These are phyloP conservation scores for Sporothrix euskadiensis DNA, from an alignment of 2,329 filamentous ascomycete genomes.

Conservation along the genomic window DNA sequence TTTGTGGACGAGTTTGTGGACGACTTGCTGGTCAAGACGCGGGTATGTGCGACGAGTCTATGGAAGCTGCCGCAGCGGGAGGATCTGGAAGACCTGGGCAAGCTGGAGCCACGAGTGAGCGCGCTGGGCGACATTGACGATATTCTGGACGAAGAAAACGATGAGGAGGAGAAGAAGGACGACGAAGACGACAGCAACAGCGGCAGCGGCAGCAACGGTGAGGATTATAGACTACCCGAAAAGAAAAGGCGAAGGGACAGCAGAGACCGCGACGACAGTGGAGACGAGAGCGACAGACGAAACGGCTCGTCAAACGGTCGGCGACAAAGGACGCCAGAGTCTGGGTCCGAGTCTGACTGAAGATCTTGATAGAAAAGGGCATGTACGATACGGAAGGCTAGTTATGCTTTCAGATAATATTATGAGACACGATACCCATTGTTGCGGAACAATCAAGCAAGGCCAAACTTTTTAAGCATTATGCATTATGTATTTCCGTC, in stretches of 20 bases:
- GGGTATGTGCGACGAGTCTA: conserved; percentile 86
- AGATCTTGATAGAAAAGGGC: not conserved
- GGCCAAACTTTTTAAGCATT: not conserved
- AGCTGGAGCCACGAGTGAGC: conserved; percentile 82
- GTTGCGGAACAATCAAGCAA: not conserved
- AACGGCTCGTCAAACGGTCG: not conserved
- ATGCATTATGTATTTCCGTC: too few relatives aligned
- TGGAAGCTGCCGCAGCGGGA: conserved; percentile 87
- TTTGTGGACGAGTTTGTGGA: conserved; percentile 92
- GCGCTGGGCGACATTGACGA: conserved; percentile 78
- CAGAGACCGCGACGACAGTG: not conserved
- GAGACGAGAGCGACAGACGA: not conserved
- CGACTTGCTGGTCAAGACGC: conserved; percentile 82
- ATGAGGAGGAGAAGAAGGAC: not conserved
- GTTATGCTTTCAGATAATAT: not conserved
- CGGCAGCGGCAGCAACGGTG: conserved; percentile 3
- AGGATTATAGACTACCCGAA: not conserved
- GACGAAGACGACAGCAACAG: not conserved
- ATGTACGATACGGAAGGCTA: not conserved
- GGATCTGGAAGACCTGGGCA: conserved; percentile 82
- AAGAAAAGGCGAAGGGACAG: not conserved
- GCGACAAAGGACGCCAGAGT: conserved; percentile 15
- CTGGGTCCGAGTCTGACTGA: conserved; percentile 5
- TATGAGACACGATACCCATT: conserved; percentile 16
- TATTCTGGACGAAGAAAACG: conserved; percentile 62